Conservation (phyloP, 192 early-diverging fungal species). For the Backusella psychrophila region DNA sequence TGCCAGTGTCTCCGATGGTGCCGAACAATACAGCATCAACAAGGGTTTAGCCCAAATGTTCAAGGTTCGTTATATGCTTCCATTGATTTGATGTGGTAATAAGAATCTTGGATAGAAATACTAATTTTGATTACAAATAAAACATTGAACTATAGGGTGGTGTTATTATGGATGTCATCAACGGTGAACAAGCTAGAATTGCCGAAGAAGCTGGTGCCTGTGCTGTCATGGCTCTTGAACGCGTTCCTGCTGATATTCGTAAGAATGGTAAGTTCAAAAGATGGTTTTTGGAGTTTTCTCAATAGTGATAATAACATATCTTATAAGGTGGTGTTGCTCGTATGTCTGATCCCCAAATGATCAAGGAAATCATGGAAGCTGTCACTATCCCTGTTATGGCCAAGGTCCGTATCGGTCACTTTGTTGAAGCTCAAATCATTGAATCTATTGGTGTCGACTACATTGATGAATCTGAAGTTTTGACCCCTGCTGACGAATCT, state of each 20-base stretch:
- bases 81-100: neutral
- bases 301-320: neutral
- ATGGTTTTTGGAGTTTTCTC: neutral
- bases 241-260: slow-evolving; percentile 98
- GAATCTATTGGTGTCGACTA: slow-evolving; percentile 90
- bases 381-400: slow-evolving; percentile 99
- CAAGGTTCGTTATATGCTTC: slow-evolving; percentile 61
- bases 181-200: slow-evolving; percentile 96
- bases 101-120: neutral
- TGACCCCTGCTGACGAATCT: slow-evolving; percentile 93
- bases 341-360: slow-evolving; percentile 98
- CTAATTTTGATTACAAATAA: neutral
- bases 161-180: slow-evolving; percentile 99
- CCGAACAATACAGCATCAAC: slow-evolving; percentile 80
- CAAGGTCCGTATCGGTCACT: slow-evolving; percentile 97
- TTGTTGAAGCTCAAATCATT: slow-evolving; percentile 96
- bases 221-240: slow-evolving; percentile 97
- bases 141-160: slow-evolving; percentile 65
- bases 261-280: slow-evolving; percentile 68
- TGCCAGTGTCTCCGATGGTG: slow-evolving; percentile 34
- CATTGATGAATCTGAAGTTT: slow-evolving; percentile 97
- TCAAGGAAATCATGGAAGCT: slow-evolving; percentile 92
- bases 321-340: slow-evolving; percentile 84
- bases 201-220: slow-evolving; percentile 96
- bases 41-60: slow-evolving; percentile 97